phyloP scores from a whole-genome alignment of 768 basidiomycete genomes.

The Russula sp. region DNA sequence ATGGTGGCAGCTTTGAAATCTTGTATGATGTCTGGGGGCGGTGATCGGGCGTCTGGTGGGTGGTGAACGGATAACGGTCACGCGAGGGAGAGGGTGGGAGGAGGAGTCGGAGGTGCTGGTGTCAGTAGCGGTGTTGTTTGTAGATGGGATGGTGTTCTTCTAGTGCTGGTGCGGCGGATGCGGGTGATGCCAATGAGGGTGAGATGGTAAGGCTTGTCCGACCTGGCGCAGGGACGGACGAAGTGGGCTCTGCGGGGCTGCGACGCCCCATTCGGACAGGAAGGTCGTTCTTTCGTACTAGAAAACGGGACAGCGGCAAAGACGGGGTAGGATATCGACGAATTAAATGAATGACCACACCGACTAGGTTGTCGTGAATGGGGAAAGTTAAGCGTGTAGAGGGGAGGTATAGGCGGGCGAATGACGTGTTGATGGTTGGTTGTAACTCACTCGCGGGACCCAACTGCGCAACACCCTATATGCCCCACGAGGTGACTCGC shows the following conservation, averaged over 20 bases:
- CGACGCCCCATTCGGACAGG: constrained; percentile 64
- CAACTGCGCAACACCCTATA: too few species aligned
- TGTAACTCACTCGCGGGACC: too few species aligned
- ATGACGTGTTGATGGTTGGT: too few species aligned
- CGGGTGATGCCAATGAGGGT: constrained; percentile 70
- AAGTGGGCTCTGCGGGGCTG: constrained; percentile 68
- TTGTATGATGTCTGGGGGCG: constrained; percentile 54
- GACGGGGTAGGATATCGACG: too few species aligned
- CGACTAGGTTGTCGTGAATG: too few species aligned
- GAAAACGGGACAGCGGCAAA: too few species aligned
- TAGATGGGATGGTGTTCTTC: constrained; percentile 36
- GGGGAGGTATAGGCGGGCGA: too few species aligned
- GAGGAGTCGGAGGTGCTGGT: constrained; percentile 40
- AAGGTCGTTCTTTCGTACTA: too few species aligned
- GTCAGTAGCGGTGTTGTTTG: background rate
- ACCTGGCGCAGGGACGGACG: constrained; percentile 57
- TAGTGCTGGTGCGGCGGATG: constrained; percentile 46
- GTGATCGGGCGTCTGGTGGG: constrained; percentile 40
- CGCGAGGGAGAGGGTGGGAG: constrained; percentile 30
- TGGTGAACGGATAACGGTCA: constrained; percentile 34
- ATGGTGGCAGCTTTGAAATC: constrained; percentile 68
- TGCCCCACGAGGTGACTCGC: too few species aligned
- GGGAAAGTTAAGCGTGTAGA: too few species aligned
- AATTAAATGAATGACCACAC: too few species aligned
- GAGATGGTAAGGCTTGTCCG: constrained; percentile 61